Conservation (phyloP, 768 basidiomycete genomes). For the Leccinum incarnatum region DNA sequence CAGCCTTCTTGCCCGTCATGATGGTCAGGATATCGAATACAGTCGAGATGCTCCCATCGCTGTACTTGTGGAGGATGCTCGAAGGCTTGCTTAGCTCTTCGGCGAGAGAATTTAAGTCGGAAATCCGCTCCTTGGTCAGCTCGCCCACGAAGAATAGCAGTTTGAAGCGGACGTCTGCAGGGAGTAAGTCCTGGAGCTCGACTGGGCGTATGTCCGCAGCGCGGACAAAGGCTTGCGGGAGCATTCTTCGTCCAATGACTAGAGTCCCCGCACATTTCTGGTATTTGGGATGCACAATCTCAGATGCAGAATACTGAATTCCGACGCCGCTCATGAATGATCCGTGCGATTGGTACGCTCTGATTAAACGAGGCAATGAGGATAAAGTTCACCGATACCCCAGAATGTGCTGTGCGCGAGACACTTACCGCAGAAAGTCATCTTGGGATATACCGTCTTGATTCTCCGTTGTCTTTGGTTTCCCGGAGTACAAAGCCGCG, state of each 20-base stretch:
- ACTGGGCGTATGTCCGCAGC: constrained; percentile 36
- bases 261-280: constrained; percentile 33
- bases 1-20: constrained; percentile 30
- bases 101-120: constrained; percentile 26
- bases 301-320: constrained; percentile 39
- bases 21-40: constrained; percentile 35
- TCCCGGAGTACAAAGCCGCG: constrained; percentile 64
- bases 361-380: constrained; percentile 12
- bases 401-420: not conserved
- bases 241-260: constrained; percentile 38
- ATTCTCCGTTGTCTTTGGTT: constrained; percentile 49
- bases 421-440: constrained; percentile 34
- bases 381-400: not conserved
- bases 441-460: constrained; percentile 34
- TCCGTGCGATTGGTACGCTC: constrained; percentile 38
- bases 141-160: constrained; percentile 35
- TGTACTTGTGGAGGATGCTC: constrained; percentile 31
- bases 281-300: constrained; percentile 32
- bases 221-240: constrained; percentile 34
- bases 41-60: constrained; percentile 17
- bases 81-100: constrained; percentile 25
- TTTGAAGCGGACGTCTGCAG: constrained; percentile 39
- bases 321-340: constrained; percentile 39
- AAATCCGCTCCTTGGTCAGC: constrained; percentile 19
- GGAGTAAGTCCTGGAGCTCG: constrained; percentile 42